phyloP scores from a whole-genome alignment of 495 filamentous ascomycete genomes.

The Hypoxylon fragiforme region DNA sequence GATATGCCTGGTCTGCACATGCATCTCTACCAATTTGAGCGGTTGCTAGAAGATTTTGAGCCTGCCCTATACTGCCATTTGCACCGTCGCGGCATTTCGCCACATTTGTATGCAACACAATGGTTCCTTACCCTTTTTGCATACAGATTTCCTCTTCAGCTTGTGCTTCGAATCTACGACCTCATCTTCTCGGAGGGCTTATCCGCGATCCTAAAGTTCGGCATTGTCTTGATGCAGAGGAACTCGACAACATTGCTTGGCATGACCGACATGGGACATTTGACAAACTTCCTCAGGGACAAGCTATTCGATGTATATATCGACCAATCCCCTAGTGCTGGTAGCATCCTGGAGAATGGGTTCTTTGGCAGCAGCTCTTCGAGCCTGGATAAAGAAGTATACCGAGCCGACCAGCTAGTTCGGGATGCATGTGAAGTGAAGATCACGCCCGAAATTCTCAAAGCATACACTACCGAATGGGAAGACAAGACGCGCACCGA shows the following conservation, averaged over 20 bases:
- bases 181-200: slow-evolving; percentile 94
- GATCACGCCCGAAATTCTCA: slow-evolving; percentile 78
- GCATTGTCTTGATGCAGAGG: slow-evolving; percentile 92
- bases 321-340: slow-evolving; percentile 83
- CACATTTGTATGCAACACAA: slow-evolving; percentile 94
- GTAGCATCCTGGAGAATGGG: slow-evolving; percentile 88
- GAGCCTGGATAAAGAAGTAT: slow-evolving; percentile 90
- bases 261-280: slow-evolving; percentile 85
- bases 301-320: slow-evolving; percentile 95
- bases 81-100: slow-evolving; percentile 80
- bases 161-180: slow-evolving; percentile 96
- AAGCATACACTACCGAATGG: slow-evolving; percentile 84
- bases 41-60: slow-evolving; percentile 90
- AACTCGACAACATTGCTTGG: slow-evolving; percentile 76
- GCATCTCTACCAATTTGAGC: slow-evolving; percentile 92
- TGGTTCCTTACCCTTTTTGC: slow-evolving; percentile 99
- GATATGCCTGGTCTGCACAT: slow-evolving; percentile 97
- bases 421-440: slow-evolving; percentile 91
- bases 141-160: slow-evolving; percentile 94
- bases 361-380: slow-evolving; percentile 91
- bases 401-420: slow-evolving; percentile 89
- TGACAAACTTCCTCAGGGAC: slow-evolving; percentile 91
- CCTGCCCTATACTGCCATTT: slow-evolving; percentile 95
- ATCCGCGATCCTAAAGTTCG: slow-evolving; percentile 90
- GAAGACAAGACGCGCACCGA: slow-evolving; percentile 79